A percentile compares a stretch with the other conserved stretches of the same genome.
Evolutionary conservation across 2,329 filamentous ascomycete species (phyloP).

Genomic region (Cytospora paraplurivora): DNA sequence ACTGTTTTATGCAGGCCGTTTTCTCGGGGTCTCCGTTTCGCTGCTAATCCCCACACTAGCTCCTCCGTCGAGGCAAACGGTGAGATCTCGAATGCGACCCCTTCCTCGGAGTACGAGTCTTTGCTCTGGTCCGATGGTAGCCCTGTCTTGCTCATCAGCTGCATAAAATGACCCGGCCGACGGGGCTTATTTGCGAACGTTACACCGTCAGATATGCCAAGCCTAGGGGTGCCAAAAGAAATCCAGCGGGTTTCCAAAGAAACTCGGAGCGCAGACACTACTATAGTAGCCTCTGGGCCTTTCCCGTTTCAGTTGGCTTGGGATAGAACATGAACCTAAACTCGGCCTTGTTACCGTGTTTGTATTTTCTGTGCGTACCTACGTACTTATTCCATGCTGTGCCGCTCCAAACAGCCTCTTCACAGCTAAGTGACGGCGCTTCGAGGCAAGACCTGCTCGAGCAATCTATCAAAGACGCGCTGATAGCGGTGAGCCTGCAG

Average conservation of each 20-base stretch:
- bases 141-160: background rate
- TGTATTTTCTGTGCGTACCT: conserved; percentile 6
- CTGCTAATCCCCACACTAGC: conserved; percentile 19
- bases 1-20: conserved; percentile 11
- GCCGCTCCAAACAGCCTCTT: background rate
- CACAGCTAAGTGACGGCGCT: background rate
- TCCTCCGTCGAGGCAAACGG: conserved; percentile 17
- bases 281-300: background rate
- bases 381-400: background rate
- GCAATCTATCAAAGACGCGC: background rate
- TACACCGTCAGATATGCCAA: background rate
- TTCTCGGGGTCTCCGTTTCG: conserved; percentile 8
- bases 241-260: background rate
- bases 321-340: background rate
- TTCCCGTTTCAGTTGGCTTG: background rate
- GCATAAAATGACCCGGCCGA: background rate
- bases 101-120: too few species aligned
- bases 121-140: background rate
- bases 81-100: background rate
- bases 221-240: background rate
- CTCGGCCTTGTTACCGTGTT: conserved; percentile 3
- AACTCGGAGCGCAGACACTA: background rate
- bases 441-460: background rate
- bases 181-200: background rate
- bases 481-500: background rate